Percentiles rank a stretch among this genome's conserved stretches.
phyloP scores from a whole-genome alignment of 208 protist species.

The Leishmania tropica region DNA sequence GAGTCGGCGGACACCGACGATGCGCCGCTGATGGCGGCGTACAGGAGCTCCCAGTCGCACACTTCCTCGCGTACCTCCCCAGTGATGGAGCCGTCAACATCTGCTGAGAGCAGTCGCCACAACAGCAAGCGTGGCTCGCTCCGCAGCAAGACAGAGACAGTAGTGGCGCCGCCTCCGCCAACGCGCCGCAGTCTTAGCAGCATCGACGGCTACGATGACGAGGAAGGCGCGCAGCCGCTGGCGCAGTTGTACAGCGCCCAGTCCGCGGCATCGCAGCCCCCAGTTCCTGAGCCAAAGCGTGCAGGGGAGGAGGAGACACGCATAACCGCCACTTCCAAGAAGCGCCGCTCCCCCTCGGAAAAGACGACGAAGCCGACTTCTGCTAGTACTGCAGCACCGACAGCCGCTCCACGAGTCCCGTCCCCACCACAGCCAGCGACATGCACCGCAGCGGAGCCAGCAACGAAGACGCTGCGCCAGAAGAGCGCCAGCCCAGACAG shows the following conservation, averaged over 20 bases:
- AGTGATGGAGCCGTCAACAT: not conserved
- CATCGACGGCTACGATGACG: not conserved
- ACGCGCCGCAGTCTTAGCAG: slow-evolving; percentile 5
- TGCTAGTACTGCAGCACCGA: not conserved
- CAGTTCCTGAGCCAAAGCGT: too few relatives aligned
- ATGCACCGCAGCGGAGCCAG: not conserved
- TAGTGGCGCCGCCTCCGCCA: not conserved
- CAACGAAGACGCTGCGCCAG: slow-evolving; percentile 4
- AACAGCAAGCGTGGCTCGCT: slow-evolving; percentile 21
- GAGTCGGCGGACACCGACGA: slow-evolving; percentile 4
- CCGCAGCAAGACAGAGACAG: not conserved
- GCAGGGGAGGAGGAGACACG: not conserved
- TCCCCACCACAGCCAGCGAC: not conserved
- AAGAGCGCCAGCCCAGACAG: slow-evolving; percentile 15
- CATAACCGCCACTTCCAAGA: slow-evolving; percentile 14
- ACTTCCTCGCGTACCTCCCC: slow-evolving; percentile 12
- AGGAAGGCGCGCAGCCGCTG: slow-evolving; percentile 14
- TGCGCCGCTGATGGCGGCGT: slow-evolving; percentile 19
- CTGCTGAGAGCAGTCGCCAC: slow-evolving; percentile 7
- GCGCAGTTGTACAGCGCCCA: slow-evolving; percentile 19
- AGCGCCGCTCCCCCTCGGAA: slow-evolving; percentile 19
- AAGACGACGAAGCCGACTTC: slow-evolving; percentile 9
- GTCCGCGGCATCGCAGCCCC: not conserved
- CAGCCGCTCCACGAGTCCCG: not conserved
- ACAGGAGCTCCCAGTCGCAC: not conserved